A percentile compares a stretch with the other conserved stretches of the same genome.
Conservation (phyloP, 2,329 filamentous ascomycete genomes). For the Neonectria sp. region DNA sequence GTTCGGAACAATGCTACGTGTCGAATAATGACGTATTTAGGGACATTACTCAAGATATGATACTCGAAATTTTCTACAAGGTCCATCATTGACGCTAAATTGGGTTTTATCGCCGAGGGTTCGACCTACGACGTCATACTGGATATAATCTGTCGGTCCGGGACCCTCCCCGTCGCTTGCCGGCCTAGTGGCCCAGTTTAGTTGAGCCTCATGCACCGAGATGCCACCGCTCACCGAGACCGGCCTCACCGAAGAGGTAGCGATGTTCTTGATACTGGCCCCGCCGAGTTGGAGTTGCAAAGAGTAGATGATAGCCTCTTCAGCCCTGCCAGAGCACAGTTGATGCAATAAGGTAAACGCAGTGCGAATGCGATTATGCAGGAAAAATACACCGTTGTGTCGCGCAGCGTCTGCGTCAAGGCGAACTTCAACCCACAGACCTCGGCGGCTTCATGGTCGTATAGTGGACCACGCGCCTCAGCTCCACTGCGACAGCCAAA, state of each 20-base stretch:
- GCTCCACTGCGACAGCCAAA: constrained; percentile 34
- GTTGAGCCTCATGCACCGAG: constrained; percentile 5
- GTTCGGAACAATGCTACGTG: background rate
- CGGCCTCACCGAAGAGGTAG: background rate
- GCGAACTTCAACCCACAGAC: constrained; percentile 25
- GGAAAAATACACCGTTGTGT: background rate
- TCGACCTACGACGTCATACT: constrained; percentile 9
- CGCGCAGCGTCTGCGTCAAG: background rate
- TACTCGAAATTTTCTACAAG: background rate
- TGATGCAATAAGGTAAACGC: background rate
- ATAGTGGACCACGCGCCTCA: constrained; percentile 38
- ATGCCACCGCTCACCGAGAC: constrained; percentile 8
- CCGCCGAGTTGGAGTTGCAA: background rate
- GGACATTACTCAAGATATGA: background rate
- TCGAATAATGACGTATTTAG: background rate
- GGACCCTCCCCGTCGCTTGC: background rate
- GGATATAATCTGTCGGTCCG: constrained; percentile 1
- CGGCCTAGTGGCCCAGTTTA: constrained; percentile 1
- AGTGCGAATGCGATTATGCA: background rate
- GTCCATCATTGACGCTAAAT: background rate
- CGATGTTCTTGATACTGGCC: background rate
- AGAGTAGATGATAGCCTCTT: no score
- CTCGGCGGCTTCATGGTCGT: constrained; percentile 43
- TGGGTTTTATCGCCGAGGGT: background rate
- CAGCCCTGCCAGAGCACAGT: background rate